Evolutionary conservation across 1,284 basidiomycete genomes (phyloP), one percentile per base, ranked within the genome.

Genomic region (Inonotus obliquus): DNA sequence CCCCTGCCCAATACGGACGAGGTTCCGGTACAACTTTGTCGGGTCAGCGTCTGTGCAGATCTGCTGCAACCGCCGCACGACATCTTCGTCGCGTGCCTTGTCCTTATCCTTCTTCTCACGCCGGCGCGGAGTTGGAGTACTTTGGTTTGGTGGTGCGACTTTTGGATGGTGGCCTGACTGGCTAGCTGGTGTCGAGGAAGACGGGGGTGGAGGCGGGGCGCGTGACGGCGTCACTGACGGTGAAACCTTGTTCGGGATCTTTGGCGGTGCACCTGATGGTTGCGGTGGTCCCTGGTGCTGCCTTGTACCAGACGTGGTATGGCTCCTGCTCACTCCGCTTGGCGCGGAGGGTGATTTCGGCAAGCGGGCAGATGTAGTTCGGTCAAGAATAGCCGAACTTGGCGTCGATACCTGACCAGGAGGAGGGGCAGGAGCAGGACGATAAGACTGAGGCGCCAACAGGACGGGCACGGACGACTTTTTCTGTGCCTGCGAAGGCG

Each of bases 11-110:
- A 99, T 98, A 84, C 99, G 98, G 73, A 92, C 85, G 54, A 99
- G 80, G 72, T 86, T 96, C 60, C 94, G 81, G 74, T 99, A 99
- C 44, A 98, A 79, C 74, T 86, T 86, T 57, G 95, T 98, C 45
- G 97, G 97, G 74, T 99, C 97, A 4, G 95, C 96, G 71, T 97
- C 94, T 1, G 96, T 96, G 73, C 97, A 99, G 69, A 99, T 98
- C 67, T 89, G 87, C 72, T 94, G 90, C 69, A 99, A 75, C 49
- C 94, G 86, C 68, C 88, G 90, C 65, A 99, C 89, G 64, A 98
- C 94, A 70, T 98, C 95, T 67, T 88, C 86, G 64, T 95, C 92
- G 70, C 90, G 89, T 65, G 86, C 86, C 70, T 91, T 88, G 71
- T 90, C 89, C 66, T 81, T 82, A 64, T 86, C 84, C 74, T 92